phyloP scores from a whole-genome alignment of 768 basidiomycete genomes.

The Xerocomellus intermedius region DNA sequence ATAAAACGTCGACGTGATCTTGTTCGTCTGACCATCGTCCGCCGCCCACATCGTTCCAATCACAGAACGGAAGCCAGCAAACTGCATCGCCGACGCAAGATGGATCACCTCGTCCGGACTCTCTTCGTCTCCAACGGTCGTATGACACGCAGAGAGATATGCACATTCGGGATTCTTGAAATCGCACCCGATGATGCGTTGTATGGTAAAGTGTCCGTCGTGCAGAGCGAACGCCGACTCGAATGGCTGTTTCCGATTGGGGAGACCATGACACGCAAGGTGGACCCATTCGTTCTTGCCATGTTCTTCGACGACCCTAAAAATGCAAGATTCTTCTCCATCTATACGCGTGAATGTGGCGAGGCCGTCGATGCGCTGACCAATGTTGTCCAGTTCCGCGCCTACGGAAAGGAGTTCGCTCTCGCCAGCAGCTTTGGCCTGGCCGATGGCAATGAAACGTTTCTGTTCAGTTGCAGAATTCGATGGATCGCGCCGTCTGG shows the following conservation, averaged over 20 bases:
- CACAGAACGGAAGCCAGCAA: neutral
- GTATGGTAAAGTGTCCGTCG: constrained; percentile 8
- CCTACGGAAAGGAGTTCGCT: neutral
- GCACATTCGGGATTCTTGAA: constrained; percentile 14
- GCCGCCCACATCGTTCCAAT: constrained; percentile 1
- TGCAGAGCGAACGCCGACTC: constrained; percentile 15
- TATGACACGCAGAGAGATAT: constrained; percentile 23
- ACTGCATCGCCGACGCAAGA: neutral
- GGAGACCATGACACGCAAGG: constrained; percentile 26
- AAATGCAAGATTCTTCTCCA: neutral
- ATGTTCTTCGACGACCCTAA: neutral
- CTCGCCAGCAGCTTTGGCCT: neutral
- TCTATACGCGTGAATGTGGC: neutral
- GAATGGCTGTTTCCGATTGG: constrained; percentile 9
- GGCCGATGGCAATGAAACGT: constrained; percentile 1
- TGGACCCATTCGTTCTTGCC: constrained; percentile 20
- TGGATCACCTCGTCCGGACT: constrained; percentile 5
- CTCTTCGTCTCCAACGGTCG: constrained; percentile 6
- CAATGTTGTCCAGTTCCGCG: neutral
- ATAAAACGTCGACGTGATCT: neutral
- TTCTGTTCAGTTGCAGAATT: neutral
- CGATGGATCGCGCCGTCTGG: neutral
- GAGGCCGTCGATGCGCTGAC: neutral
- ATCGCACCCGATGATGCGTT: constrained; percentile 1
- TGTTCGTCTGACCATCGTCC: neutral